Evolutionary conservation across 2,329 filamentous ascomycete species (phyloP).

Genomic region (Exophiala sp.): DNA sequence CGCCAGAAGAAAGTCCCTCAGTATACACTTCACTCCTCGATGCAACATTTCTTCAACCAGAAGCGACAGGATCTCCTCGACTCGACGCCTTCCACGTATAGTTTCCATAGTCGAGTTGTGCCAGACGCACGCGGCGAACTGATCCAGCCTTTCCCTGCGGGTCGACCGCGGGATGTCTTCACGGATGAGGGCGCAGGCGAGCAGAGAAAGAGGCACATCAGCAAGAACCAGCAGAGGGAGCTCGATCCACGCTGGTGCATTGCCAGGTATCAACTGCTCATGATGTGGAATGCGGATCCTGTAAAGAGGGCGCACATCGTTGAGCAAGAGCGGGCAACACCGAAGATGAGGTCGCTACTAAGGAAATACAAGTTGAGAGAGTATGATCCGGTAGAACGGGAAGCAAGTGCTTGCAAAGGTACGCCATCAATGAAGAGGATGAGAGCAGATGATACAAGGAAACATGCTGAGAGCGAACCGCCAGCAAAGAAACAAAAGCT

Average conservation of each 20-base stretch:
- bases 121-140: slow-evolving; percentile 1
- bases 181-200: neutral
- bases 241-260: neutral
- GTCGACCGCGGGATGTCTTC: neutral
- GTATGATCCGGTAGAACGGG: neutral
- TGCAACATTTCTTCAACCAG: slow-evolving; percentile 12
- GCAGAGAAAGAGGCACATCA: neutral
- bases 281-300: slow-evolving; percentile 1
- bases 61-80: slow-evolving; percentile 1
- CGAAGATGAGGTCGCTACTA: neutral
- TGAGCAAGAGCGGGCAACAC: neutral
- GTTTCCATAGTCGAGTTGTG: slow-evolving; percentile 1
- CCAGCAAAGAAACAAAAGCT: neutral
- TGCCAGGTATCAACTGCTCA: neutral
- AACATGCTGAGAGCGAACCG: neutral
- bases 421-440: neutral
- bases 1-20: neutral
- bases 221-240: neutral
- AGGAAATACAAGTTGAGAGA: neutral
- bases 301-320: neutral
- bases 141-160: neutral
- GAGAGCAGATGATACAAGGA: neutral
- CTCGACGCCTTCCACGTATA: neutral
- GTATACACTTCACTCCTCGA: neutral
- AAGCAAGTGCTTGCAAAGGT: neutral